Percentiles rank a stretch among this genome's conserved stretches.
phyloP scores from a whole-genome alignment of 768 basidiomycete genomes.

The Suillus fuscotomentosus region DNA sequence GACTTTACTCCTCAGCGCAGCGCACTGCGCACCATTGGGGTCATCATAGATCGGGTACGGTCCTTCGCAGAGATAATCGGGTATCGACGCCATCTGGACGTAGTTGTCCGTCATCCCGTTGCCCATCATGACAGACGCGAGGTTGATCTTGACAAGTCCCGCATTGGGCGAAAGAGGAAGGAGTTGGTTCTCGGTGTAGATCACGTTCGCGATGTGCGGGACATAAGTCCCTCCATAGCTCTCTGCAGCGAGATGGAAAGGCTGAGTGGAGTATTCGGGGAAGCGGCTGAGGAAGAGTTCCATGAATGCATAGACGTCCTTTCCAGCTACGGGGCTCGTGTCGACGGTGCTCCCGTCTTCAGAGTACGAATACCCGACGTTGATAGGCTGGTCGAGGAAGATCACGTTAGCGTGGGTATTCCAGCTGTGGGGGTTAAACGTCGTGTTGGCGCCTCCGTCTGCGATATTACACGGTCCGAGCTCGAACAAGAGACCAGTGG shows the following conservation, averaged over 20 bases:
- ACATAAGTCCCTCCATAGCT: constrained; percentile 80
- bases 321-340: constrained; percentile 81
- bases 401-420: constrained; percentile 65
- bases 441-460: constrained; percentile 67
- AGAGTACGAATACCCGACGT: constrained; percentile 88
- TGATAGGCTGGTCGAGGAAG: constrained; percentile 73
- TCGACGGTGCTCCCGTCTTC: constrained; percentile 72
- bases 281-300: constrained; percentile 78
- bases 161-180: constrained; percentile 43
- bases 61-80: constrained; percentile 81
- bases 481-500: constrained; percentile 87
- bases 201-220: constrained; percentile 82
- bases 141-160: constrained; percentile 69
- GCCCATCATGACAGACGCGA: constrained; percentile 81
- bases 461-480: constrained; percentile 84
- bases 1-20: constrained; percentile 58
- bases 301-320: constrained; percentile 87
- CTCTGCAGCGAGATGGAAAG: constrained; percentile 82
- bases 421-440: constrained; percentile 82
- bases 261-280: constrained; percentile 63
- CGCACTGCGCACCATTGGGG: constrained; percentile 64
- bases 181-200: constrained; percentile 74
- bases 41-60: constrained; percentile 81
- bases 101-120: constrained; percentile 87
- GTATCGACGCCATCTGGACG: constrained; percentile 75